phyloP scores from a whole-genome alignment of 1,139 yeast species.

The Kodamaea sp. region DNA sequence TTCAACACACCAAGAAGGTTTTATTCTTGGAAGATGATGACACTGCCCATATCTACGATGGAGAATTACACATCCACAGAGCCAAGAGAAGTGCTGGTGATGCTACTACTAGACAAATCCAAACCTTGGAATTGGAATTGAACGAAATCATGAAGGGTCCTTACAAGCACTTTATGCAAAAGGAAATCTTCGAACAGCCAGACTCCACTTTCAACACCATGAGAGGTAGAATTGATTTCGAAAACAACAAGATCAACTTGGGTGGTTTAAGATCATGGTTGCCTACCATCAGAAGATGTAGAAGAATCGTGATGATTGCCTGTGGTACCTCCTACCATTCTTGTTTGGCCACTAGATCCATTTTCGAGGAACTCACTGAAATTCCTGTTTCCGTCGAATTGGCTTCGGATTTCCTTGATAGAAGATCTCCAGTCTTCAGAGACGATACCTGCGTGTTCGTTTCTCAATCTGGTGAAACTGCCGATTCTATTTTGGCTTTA shows the following conservation, averaged over 20 bases:
- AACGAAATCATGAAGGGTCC: constrained; percentile 98
- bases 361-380: constrained; percentile 95
- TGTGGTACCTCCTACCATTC: constrained; percentile 99
- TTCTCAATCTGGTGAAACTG: constrained; percentile 98
- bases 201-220: constrained; percentile 97
- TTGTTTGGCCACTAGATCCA: constrained; percentile 93
- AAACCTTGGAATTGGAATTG: constrained; percentile 94
- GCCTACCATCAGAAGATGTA: constrained; percentile 88
- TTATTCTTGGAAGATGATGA: constrained; percentile 97
- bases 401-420: constrained; percentile 96
- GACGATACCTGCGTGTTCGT: constrained; percentile 98
- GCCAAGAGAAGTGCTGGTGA: constrained; percentile 90
- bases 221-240: constrained; percentile 98
- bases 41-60: constrained; percentile 96
- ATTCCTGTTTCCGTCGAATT: constrained; percentile 95
- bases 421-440: constrained; percentile 94
- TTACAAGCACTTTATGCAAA: constrained; percentile 96
- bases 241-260: constrained; percentile 69
- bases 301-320: constrained; percentile 97
- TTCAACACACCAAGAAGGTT: constrained; percentile 96
- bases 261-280: constrained; percentile 90
- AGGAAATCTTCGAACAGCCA: constrained; percentile 98
- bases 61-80: constrained; percentile 97
- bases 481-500: constrained; percentile 95
- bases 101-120: constrained; percentile 91